phyloP scores from a whole-genome alignment of 805 yeast genomes.

The Ogataea chonburiensis region DNA sequence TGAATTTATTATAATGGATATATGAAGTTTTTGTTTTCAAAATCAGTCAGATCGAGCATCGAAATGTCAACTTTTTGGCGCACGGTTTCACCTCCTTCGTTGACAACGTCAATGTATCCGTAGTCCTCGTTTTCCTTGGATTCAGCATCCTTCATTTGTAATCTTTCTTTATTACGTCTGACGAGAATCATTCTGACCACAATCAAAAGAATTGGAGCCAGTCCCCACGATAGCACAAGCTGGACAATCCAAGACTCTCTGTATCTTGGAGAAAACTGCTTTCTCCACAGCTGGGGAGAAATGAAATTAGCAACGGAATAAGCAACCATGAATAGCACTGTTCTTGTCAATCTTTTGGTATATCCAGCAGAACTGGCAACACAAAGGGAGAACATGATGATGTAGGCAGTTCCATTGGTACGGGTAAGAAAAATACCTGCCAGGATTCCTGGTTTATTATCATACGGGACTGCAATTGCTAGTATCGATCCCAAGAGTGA shows the following conservation, averaged over 20 bases:
- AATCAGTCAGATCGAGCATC: constrained; percentile 52
- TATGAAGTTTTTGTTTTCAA: constrained; percentile 50
- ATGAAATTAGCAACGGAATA: constrained; percentile 51
- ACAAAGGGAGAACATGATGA: constrained; percentile 27
- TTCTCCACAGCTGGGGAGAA: constrained; percentile 57
- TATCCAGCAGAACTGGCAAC: constrained; percentile 42
- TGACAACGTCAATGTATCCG: constrained; percentile 17
- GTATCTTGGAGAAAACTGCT: constrained; percentile 46
- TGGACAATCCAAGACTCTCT: constrained; percentile 55
- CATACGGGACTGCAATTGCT: constrained; percentile 6
- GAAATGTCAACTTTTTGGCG: constrained; percentile 42
- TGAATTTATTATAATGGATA: constrained; percentile 44
- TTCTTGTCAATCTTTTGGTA: constrained; percentile 51
- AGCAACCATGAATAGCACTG: constrained; percentile 46
- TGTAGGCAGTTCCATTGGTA: constrained; percentile 29
- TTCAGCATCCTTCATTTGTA: too few species aligned
- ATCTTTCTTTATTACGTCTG: constrained; percentile 44
- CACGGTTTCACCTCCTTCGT: constrained; percentile 10
- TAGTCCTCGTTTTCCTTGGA: constrained; percentile 21
- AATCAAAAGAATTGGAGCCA: constrained; percentile 44
- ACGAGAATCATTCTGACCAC: constrained; percentile 45
- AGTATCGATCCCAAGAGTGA: constrained; percentile 5
- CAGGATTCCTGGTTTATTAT: constrained; percentile 7
- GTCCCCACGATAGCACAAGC: constrained; percentile 47
- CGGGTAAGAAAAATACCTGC: constrained; percentile 10